phyloP scores from a whole-genome alignment of 352 stramenopile genomes.

The Phytophthora quininea region DNA sequence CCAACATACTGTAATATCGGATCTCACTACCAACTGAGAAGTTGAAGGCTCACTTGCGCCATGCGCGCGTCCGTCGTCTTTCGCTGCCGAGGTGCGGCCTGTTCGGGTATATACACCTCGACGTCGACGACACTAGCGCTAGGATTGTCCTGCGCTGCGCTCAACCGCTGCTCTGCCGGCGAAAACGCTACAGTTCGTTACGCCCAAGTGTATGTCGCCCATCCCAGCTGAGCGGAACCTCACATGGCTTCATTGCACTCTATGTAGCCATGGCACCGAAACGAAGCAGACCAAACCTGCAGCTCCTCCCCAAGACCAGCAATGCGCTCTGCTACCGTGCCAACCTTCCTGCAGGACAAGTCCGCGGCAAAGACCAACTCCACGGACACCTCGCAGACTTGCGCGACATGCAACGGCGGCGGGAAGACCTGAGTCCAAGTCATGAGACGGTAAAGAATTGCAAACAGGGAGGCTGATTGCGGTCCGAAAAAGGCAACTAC shows the following conservation, averaged over 20 bases:
- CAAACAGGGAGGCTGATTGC: background rate
- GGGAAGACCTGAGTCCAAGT: background rate
- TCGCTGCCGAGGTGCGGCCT: background rate
- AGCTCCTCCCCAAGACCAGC: too few relatives aligned
- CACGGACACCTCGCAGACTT: background rate
- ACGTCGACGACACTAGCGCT: background rate
- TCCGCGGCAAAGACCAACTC: too few relatives aligned
- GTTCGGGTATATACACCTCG: too few relatives aligned
- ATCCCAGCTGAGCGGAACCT: background rate
- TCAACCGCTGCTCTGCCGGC: too few relatives aligned
- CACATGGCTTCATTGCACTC: background rate
- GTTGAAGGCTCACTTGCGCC: background rate
- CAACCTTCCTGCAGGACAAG: background rate
- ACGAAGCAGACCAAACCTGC: background rate
- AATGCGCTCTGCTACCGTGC: too few relatives aligned
- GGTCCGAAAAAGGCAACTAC: background rate
- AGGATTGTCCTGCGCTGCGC: background rate
- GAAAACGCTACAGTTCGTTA: background rate
- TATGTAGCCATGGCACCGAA: background rate
- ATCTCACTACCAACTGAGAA: background rate
- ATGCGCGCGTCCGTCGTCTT: background rate
- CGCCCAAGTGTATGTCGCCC: background rate
- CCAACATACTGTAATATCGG: too few relatives aligned
- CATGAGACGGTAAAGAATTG: conserved; percentile 5
- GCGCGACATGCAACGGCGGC: background rate